These are phyloP conservation scores for Phytopythium vexans DNA, from an alignment of 352 stramenopile genomes.

Conservation along the genomic window DNA sequence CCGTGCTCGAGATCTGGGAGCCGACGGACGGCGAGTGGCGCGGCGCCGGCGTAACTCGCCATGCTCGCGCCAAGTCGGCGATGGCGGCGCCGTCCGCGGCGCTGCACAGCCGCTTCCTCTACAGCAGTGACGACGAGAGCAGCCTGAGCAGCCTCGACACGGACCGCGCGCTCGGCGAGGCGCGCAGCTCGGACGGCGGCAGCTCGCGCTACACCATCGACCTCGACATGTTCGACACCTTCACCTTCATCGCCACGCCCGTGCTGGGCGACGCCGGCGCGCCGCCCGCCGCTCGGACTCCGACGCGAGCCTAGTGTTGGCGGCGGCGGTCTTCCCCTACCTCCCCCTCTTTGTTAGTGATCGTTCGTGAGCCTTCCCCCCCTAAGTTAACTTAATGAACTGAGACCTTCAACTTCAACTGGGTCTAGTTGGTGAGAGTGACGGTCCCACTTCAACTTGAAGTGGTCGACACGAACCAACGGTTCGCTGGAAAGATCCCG, in stretches of 20 bases:
- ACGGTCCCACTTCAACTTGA: too few species aligned
- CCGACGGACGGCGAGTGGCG: slow-evolving; percentile 3
- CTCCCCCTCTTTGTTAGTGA: too few species aligned
- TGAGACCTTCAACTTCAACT: too few species aligned
- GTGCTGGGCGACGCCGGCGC: slow-evolving; percentile 22
- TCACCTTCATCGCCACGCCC: slow-evolving; percentile 49
- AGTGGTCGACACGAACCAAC: too few species aligned
- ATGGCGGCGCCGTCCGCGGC: neutral
- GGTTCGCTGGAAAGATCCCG: too few species aligned
- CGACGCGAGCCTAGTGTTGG: too few species aligned
- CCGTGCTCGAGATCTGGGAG: slow-evolving; percentile 24
- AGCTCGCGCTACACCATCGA: slow-evolving; percentile 35
- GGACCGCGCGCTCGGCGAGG: neutral
- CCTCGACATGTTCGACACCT: slow-evolving; percentile 48
- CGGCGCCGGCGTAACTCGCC: neutral
- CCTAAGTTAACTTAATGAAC: too few species aligned
- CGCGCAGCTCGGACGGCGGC: slow-evolving; percentile 1
- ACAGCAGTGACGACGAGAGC: slow-evolving; percentile 10
- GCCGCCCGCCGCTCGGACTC: neutral
- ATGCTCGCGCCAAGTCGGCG: neutral
- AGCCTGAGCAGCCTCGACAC: slow-evolving; percentile 15
- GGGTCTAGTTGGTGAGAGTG: too few species aligned
- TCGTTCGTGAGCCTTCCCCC: too few species aligned
- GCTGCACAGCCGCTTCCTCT: neutral
- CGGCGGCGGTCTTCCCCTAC: too few species aligned